Percentiles rank a stretch among this genome's conserved stretches.
phyloP scores from a whole-genome alignment of 1,139 yeast species.

The Eremothecium coryli region DNA sequence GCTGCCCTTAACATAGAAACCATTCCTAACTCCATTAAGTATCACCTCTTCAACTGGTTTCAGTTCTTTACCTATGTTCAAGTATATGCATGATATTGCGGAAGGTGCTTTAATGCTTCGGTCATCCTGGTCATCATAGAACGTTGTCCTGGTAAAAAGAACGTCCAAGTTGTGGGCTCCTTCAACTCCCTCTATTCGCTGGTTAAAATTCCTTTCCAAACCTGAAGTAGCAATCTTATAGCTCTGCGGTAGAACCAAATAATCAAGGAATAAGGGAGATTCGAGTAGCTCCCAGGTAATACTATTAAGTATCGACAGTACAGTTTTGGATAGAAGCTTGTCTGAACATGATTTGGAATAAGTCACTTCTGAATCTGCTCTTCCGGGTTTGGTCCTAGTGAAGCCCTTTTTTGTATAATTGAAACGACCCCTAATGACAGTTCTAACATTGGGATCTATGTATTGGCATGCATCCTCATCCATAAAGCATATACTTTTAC shows the following conservation, averaged over 20 bases:
- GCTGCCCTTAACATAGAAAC: conserved; percentile 37
- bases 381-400: conserved; percentile 87
- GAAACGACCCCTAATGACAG: conserved; percentile 54
- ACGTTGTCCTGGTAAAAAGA: conserved; percentile 10
- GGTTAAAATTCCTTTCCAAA: conserved; percentile 45
- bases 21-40: conserved; percentile 47
- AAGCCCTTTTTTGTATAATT: conserved; percentile 48
- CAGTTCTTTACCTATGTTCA: conserved; percentile 9
- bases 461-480: conserved; percentile 25
- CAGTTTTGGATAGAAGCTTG: conserved; percentile 59
- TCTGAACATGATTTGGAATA: conserved; percentile 84
- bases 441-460: conserved; percentile 21
- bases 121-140: conserved; percentile 20
- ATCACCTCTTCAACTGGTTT: conserved; percentile 33
- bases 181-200: conserved; percentile 25
- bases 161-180: conserved; percentile 8
- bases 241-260: conserved; percentile 43
- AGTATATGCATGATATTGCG: conserved; percentile 14
- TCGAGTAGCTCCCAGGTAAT: conserved; percentile 38
- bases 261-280: conserved; percentile 40
- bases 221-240: conserved; percentile 31
- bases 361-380: conserved; percentile 62
- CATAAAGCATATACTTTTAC: conserved; percentile 22
- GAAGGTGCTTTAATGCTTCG: conserved; percentile 23
- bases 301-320: conserved; percentile 49